Evolutionary conservation across 108 stramenopile species (phyloP).

Genomic region (Tribonema minus): DNA sequence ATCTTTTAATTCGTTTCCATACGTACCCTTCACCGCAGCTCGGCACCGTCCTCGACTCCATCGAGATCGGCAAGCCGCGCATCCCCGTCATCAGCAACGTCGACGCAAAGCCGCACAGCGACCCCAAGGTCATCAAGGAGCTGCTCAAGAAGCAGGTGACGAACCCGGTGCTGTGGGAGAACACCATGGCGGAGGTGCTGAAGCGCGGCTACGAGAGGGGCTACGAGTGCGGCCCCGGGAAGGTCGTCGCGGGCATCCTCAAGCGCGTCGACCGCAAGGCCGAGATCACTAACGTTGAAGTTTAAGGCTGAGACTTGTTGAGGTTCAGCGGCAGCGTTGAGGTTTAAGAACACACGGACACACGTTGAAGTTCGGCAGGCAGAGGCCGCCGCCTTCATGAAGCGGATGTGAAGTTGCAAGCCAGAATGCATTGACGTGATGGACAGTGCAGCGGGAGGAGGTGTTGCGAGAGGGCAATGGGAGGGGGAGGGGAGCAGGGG

Average conservation of each 20-base stretch:
- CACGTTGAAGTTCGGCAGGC: no score
- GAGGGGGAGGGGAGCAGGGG: no score
- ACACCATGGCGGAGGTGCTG: conserved; percentile 77
- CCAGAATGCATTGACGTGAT: no score
- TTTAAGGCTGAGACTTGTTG: no score
- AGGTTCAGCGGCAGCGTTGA: no score
- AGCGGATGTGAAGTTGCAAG: no score
- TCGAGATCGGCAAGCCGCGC: conserved; percentile 74
- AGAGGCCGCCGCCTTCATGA: no score
- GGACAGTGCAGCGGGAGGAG: no score
- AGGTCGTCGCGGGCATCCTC: conserved; percentile 90
- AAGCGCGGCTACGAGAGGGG: conserved; percentile 76
- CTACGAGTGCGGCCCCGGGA: conserved; percentile 54
- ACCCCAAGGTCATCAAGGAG: conserved; percentile 84
- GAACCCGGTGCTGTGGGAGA: conserved; percentile 89
- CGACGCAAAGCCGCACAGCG: conserved; percentile 87
- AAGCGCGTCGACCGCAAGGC: conserved; percentile 88
- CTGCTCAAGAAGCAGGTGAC: conserved; percentile 86
- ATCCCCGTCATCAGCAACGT: conserved; percentile 98
- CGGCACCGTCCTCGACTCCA: conserved; percentile 70
- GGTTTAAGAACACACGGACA: no score
- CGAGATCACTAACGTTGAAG: conserved; percentile 77
- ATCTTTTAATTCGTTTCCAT: no score
- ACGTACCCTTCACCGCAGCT: conserved; percentile 45
- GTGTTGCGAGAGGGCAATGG: no score